Base-by-base conservation (phyloP, 139 green algal genomes). In the Chlamydomonas sp. region DNA sequence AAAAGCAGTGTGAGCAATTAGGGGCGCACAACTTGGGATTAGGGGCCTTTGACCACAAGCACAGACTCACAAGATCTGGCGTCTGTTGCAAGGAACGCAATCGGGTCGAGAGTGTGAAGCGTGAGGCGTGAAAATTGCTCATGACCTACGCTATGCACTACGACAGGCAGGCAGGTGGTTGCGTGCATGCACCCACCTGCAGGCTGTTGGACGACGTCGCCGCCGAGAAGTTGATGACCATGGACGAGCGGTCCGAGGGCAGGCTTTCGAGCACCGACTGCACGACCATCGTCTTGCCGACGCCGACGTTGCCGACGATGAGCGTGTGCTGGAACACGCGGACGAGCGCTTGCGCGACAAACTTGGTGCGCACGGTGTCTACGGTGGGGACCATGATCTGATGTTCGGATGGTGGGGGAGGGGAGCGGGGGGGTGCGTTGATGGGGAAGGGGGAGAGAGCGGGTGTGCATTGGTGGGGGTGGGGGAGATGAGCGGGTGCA, bases 231-330 rank as follows among this genome's bases (percentile, higher is more conserved):
- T 90, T 92, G 75, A 95, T 88, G 48, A 67, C 74, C 67, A 90
- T 86, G 69, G 62, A 74, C 58, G 65, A 68, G 49, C 69, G 73
- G 72, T 88, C 80, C 4, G 74, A 65, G 2, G 81, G 81, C 43
- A 92, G 76, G 5, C 36, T 58, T 16, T 83, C 78, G 59, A 95
- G 75, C 67, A 90, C 65, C 28, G 35, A 65, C 35, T 74, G 54
- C 58, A 88, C 60, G 8, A 90, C 82, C 78, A 92, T 85, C 28
- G 87, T 93, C 78, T 95, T 95, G 68, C 87, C 87, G 24, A 90
- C 83, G 61, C 89, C 89, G 30, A 90, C 84, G 61, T 83, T 82
- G 58, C 89, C 89, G n/a, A 87, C 75, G 5, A 95, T 65, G 38
- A 95, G 77, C 13, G 70, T 75, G 77, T 93, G 84, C 73, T 84